phyloP scores from a whole-genome alignment of 108 stramenopile species.

The Skeletonema potamos region DNA sequence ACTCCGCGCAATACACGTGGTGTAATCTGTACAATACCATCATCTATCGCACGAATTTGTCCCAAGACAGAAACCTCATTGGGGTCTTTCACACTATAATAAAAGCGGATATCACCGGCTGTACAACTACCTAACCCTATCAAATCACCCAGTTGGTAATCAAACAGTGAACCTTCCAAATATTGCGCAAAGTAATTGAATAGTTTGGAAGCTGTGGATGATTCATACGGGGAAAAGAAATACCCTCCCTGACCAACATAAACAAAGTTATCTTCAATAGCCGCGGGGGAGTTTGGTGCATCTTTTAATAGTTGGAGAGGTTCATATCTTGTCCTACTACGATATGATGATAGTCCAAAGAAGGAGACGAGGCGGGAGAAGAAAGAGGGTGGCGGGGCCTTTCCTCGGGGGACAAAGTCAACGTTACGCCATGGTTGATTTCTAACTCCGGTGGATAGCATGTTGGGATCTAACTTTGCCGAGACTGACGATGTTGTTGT shows the following conservation, averaged over 20 bases:
- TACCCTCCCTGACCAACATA: conserved; percentile 44
- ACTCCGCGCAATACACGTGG: conserved; percentile 7
- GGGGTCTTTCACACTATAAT: conserved; percentile 35
- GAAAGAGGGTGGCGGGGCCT: conserved; percentile 22
- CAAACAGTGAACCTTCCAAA: conserved; percentile 40
- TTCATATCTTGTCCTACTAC: conserved; percentile 21
- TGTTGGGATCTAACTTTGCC: conserved; percentile 14
- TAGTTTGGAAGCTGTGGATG: conserved; percentile 14
- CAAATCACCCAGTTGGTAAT: conserved; percentile 41
- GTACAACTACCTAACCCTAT: conserved; percentile 24
- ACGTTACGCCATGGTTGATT: conserved; percentile 25
- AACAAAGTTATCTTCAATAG: conserved; percentile 32
- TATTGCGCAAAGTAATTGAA: conserved; percentile 42
- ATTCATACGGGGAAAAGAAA: conserved; percentile 40
- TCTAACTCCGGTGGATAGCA: conserved; percentile 23
- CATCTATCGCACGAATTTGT: not conserved
- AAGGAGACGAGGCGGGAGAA: conserved; percentile 20
- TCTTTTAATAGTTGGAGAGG: conserved; percentile 20
- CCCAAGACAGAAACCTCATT: conserved; percentile 23
- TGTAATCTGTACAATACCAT: not conserved
- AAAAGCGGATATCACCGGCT: conserved; percentile 30
- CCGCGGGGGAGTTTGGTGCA: conserved; percentile 10
- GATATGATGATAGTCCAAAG: not conserved
- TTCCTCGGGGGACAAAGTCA: conserved; percentile 23
- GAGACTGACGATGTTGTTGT: not conserved